Base-by-base conservation (phyloP, 805 yeast species). In the Metschnikowia vanudenii region DNA sequence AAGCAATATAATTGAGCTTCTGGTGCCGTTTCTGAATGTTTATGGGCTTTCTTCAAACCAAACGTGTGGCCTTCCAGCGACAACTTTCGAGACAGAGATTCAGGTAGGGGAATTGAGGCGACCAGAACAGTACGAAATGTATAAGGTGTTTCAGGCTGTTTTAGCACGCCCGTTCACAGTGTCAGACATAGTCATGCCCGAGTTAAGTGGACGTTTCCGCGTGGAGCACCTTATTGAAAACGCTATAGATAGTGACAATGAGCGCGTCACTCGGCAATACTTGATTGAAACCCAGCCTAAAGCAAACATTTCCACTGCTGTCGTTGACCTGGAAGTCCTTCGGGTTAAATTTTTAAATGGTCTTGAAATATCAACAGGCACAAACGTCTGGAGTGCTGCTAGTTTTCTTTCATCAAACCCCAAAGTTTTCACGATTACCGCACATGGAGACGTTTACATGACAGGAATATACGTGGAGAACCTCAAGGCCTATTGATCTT, bases 211-310 rank as follows among this genome's bases (percentile, higher is more conserved):
- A 2, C 63, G 81, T 36, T 34, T 81, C 13, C 58, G 62, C 4
- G 46, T 82, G 30, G 89, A 84, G 59, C 62, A 65, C 18, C 49
- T 81, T 17, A 48, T 46, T 7, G 55, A 64, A 1, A 77, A 76
- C 0, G 46, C 58, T 1, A 49, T 79, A 13, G 84, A 81, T 51
- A 40, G 62, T 0, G 47, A 47, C 18, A 79, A 79, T 39, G 49
- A 54, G 1, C 39, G 54, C 8, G 60, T 77, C 8, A 61, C 67
- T 1, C 43, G 51, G 8, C 62, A 64, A 7, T 63, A 56, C 45
- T 47, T 69, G 1, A 56, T 18, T 30, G 52, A 36, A 39, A 35
- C 30, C 47, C 51, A 34, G 20, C 41, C 42, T 26, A 34, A 11
- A 4, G 26, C 9, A 14, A 37, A 28, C 19, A 19, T 6, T 4